These are phyloP conservation scores for Colletotrichum musae DNA, from an alignment of 2,329 filamentous ascomycete genomes.

Conservation along the genomic window DNA sequence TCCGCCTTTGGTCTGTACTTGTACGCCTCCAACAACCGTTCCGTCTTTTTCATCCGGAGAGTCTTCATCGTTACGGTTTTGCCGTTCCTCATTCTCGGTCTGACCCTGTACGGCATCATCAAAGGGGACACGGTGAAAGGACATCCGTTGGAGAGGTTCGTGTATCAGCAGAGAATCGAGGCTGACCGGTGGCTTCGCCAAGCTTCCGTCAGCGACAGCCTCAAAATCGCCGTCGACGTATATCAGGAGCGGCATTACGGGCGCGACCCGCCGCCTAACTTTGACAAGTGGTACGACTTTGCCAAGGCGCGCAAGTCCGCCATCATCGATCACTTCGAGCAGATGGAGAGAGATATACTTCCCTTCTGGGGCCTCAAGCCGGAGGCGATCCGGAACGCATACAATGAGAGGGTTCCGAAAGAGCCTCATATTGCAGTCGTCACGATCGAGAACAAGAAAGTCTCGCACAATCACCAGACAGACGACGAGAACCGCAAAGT, in stretches of 20 bases:
- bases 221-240: slow-evolving; percentile 61
- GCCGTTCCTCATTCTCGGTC: slow-evolving; percentile 52
- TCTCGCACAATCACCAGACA: slow-evolving; percentile 56
- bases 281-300: slow-evolving; percentile 88
- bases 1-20: slow-evolving; percentile 59
- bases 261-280: slow-evolving; percentile 82
- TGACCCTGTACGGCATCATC: slow-evolving; percentile 53
- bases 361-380: slow-evolving; percentile 85
- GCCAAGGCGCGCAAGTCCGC: slow-evolving; percentile 77
- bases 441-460: slow-evolving; percentile 76
- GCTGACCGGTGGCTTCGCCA: slow-evolving; percentile 65
- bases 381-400: slow-evolving; percentile 74
- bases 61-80: slow-evolving; percentile 58
- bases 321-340: slow-evolving; percentile 86
- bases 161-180: slow-evolving; percentile 63
- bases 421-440: slow-evolving; percentile 63
- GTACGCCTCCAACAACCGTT: slow-evolving; percentile 59
- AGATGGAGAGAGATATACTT: slow-evolving; percentile 80
- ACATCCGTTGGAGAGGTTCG: slow-evolving; percentile 65
- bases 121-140: slow-evolving; percentile 47
- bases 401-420: slow-evolving; percentile 52
- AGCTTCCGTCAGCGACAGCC: slow-evolving; percentile 62
- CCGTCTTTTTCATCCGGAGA: slow-evolving; percentile 59
- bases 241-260: slow-evolving; percentile 70
- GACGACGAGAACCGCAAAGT: slow-evolving; percentile 51